phyloP scores from a whole-genome alignment of 345 rosid species.

The Carallia brachiata region DNA sequence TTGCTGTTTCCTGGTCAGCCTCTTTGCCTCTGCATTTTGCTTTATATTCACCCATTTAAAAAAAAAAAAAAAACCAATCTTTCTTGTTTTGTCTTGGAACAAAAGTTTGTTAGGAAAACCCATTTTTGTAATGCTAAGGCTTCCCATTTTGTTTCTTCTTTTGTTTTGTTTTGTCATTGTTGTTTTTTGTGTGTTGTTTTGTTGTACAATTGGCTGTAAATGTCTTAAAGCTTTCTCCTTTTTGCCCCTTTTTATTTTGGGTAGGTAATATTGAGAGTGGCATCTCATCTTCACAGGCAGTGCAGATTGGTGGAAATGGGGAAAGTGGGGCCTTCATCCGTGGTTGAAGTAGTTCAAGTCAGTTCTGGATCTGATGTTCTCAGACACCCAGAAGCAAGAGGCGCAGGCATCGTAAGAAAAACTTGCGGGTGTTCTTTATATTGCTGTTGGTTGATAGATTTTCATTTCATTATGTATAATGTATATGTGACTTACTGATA shows the following conservation, averaged over 20 bases:
- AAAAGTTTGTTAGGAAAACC: neutral
- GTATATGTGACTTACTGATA: neutral
- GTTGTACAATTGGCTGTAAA: neutral
- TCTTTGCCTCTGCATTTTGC: neutral
- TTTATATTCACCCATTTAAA: too few species aligned
- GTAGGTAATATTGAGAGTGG: conserved; percentile 37
- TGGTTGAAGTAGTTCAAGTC: conserved; percentile 2
- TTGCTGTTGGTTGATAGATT: neutral
- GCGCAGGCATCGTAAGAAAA: conserved; percentile 43
- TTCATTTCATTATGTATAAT: neutral
- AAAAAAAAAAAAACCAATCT: neutral
- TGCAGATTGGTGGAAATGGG: neutral
- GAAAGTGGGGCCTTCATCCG: neutral
- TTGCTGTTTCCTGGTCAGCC: conserved; percentile 57
- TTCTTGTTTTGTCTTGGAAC: neutral
- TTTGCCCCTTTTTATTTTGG: neutral
- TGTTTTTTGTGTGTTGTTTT: neutral
- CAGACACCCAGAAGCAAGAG: conserved; percentile 30
- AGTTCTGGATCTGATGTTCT: conserved; percentile 13
- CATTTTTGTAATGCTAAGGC: neutral
- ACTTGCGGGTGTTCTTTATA: conserved; percentile 1
- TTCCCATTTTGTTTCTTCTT: neutral
- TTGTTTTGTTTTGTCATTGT: neutral
- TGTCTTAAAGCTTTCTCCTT: neutral
- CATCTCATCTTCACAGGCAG: conserved; percentile 19